phyloP scores from a whole-genome alignment of 2,329 filamentous ascomycete genomes.

The Paecilomyces sp. region DNA sequence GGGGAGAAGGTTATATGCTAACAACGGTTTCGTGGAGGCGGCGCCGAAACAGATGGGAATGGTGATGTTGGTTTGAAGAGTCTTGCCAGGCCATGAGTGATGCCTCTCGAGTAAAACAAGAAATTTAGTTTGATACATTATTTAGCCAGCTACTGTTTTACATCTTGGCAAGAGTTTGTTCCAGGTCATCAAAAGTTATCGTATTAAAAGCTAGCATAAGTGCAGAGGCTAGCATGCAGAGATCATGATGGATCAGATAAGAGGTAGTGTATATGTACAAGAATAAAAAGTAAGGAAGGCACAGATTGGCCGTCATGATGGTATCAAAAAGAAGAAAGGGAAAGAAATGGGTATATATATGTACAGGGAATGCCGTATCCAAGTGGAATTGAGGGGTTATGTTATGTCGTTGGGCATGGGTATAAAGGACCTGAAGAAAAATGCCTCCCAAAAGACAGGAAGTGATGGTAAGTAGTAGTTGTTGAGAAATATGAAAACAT shows the following conservation, averaged over 20 bases:
- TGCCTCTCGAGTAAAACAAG: too few species aligned
- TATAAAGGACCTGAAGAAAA: not conserved
- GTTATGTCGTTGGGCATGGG: not conserved
- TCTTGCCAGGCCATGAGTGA: not conserved
- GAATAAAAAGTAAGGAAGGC: not conserved
- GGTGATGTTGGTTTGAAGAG: constrained; percentile 13
- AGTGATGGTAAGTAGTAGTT: not conserved
- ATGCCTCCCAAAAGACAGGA: constrained; percentile 5
- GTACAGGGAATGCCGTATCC: not conserved
- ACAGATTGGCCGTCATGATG: not conserved
- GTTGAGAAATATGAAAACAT: not conserved
- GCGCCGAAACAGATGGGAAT: constrained; percentile 32
- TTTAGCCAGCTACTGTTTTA: too few species aligned
- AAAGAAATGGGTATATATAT: not conserved
- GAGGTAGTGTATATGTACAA: not conserved
- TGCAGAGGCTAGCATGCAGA: not conserved
- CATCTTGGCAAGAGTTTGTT: too few species aligned
- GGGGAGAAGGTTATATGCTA: constrained; percentile 39
- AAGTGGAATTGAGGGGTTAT: not conserved
- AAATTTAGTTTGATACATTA: too few species aligned
- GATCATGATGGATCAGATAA: not conserved
- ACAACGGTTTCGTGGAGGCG: constrained; percentile 41
- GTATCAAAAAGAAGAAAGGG: not conserved
- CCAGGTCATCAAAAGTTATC: not conserved
- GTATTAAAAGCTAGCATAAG: not conserved